phyloP scores from a whole-genome alignment of 2,329 filamentous ascomycete species.

The Calonectria ilicicola region DNA sequence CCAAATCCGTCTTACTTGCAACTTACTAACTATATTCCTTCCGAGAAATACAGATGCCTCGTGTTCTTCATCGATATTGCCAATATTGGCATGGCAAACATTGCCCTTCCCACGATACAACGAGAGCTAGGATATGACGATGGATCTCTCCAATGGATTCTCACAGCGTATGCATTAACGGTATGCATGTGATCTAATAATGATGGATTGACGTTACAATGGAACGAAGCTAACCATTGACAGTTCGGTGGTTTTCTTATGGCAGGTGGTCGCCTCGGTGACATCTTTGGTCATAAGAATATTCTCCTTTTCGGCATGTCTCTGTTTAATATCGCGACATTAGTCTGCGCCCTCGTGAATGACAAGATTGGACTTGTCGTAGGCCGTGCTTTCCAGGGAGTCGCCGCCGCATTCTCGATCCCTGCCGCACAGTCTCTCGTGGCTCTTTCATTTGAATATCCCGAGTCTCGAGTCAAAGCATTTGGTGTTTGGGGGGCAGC shows the following conservation, averaged over 20 bases:
- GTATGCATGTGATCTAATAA: neutral
- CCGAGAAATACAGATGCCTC: neutral
- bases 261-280: neutral
- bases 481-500: neutral
- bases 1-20: neutral
- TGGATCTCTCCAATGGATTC: neutral
- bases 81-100: neutral
- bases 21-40: neutral
- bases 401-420: neutral
- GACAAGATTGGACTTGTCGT: neutral
- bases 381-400: neutral
- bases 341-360: neutral
- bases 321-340: neutral
- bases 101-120: neutral
- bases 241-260: neutral
- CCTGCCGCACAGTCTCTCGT: neutral
- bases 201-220: neutral
- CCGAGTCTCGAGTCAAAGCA: neutral
- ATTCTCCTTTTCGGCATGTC: neutral
- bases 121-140: neutral
- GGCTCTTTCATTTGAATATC: neutral
- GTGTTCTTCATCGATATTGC: neutral
- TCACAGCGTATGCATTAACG: neutral
- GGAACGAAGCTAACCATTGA: neutral
- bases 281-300: neutral